A percentile compares a stretch with the other conserved stretches of the same genome.
Evolutionary conservation across 441 rosid genomes (phyloP).

Genomic region (Gossypium schwendimanii): DNA sequence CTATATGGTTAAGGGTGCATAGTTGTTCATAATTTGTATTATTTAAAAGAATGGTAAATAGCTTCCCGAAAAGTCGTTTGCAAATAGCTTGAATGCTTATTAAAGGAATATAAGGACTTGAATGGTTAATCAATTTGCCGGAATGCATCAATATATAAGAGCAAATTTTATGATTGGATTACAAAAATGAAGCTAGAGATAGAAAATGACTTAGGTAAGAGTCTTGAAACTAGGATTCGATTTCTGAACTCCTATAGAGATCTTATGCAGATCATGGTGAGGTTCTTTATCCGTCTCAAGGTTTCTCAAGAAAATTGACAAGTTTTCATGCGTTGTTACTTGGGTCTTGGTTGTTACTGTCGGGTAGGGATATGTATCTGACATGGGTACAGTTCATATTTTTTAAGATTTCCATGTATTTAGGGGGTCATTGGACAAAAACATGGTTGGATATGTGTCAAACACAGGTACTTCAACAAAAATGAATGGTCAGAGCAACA

Average conservation of each 20-base stretch:
- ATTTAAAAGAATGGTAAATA: background rate
- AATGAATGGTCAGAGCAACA: background rate
- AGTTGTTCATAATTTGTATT: background rate
- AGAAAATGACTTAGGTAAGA: background rate
- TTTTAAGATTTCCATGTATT: background rate
- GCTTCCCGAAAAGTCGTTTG: background rate
- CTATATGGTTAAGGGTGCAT: background rate
- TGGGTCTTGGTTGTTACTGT: background rate
- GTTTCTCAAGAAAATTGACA: background rate
- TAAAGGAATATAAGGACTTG: background rate
- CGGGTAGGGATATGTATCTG: background rate
- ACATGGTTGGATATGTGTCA: background rate
- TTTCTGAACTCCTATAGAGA: slow-evolving; percentile 2
- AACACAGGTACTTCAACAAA: background rate
- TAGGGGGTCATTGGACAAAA: background rate
- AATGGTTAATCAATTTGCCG: background rate
- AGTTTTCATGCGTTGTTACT: background rate
- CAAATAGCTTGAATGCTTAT: background rate
- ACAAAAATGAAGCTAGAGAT: background rate
- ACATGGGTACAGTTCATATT: background rate
- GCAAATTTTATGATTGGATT: background rate
- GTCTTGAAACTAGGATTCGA: background rate
- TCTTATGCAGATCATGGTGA: background rate
- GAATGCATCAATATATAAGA: slow-evolving; percentile 6
- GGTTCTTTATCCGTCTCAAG: background rate